These are phyloP conservation scores for Biscogniauxia marginata DNA, from an alignment of 2,329 filamentous ascomycete genomes.

Conservation along the genomic window DNA sequence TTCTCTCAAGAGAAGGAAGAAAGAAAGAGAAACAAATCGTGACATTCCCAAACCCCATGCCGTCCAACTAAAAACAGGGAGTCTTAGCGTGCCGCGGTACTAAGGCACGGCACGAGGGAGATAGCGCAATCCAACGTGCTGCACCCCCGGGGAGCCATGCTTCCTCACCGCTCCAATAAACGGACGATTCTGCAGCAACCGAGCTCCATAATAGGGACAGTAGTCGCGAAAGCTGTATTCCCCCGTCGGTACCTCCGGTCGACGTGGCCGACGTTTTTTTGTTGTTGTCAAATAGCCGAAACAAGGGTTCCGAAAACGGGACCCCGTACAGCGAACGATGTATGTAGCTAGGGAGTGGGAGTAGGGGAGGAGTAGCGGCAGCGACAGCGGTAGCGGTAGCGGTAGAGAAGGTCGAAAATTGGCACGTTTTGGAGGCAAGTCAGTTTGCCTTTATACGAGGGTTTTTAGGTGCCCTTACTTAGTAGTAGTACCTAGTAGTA, in stretches of 20 bases:
- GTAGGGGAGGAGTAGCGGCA: not conserved
- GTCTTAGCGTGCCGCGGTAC: not conserved
- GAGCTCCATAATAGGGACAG: not conserved
- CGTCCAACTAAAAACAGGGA: no score
- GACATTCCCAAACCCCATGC: not conserved
- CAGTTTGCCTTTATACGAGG: not conserved
- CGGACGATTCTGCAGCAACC: not conserved
- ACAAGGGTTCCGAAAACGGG: not conserved
- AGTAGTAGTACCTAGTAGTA: not conserved
- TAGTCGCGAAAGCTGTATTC: not conserved
- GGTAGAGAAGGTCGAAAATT: not conserved
- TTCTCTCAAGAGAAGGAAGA: not conserved
- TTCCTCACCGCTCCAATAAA: not conserved
- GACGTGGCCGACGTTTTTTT: not conserved
- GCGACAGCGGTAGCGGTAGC: not conserved
- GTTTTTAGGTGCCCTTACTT: not conserved
- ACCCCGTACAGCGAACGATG: not conserved
- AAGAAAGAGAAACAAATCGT: not conserved
- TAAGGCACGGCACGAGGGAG: not conserved
- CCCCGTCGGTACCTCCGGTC: not conserved
- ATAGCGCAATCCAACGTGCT: not conserved
- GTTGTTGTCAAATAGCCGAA: not conserved
- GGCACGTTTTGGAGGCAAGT: not conserved
- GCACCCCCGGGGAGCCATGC: not conserved
- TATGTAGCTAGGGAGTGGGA: no score